Base-by-base conservation (phyloP, 2,329 filamentous ascomycete species). In the Botryotinia calthae region DNA sequence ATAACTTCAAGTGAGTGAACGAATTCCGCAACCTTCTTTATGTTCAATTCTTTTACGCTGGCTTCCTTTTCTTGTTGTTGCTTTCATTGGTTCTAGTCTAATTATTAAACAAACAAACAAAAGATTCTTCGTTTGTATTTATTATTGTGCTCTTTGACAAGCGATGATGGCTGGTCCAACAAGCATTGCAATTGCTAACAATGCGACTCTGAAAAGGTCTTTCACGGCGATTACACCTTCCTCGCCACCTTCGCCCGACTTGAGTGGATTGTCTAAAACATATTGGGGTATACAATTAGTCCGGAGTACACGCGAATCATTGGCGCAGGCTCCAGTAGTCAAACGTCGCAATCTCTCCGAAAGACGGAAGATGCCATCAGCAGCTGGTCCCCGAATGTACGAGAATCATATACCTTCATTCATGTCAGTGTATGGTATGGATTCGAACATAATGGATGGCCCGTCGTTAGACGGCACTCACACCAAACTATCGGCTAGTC, bases 341-440 rank as follows among this genome's bases (percentile, higher is more conserved):
- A 77, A 73, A 73, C 74, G 74, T 61, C 59, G 72, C 51, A 63
- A 70, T 40, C 65, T 71, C 54, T 66, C 28, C 63, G 64, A 62
- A 59, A 65, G 54, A 69, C 70, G 70, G 70, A 88, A 82, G 75
- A 90, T 90, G 88, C 87, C 88, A 82, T 89, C 88, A 78, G 87
- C 89, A 76, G 85, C 88, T 73, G 85, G 87, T 70, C 84, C 88
- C 77, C 86, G 87, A 81, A 81, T 89, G 78, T 90, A 89, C 81
- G 88, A 91, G 84, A 89, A 90, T 80, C 89, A 90, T 82, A 90
- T 93, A 85, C 91, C 91, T 80, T 89, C 91, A 34, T 92, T 93
- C 79, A 92, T 92, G 90, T 90, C 91, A 73, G 90, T 93, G 72
- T 92, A 91, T 84, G 89, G 90, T 81, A 85, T 91, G 76, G 89